Evolutionary conservation across 441 rosid species (phyloP).

Genomic region (Codiaeum variegatum): DNA sequence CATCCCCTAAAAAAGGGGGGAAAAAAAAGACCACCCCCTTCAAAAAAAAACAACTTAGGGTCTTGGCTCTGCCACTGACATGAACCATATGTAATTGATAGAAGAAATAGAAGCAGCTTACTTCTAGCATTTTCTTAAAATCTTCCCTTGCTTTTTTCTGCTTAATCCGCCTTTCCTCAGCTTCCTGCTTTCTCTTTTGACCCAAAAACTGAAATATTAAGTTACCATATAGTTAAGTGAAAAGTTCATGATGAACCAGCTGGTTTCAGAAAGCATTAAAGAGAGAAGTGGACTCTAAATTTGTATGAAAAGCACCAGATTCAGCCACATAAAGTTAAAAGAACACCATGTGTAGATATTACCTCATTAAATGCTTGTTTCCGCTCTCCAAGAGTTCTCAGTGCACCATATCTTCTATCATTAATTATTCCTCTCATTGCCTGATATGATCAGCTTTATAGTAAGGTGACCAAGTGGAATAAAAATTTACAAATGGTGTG

Average conservation of each 20-base stretch:
- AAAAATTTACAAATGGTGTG: neutral
- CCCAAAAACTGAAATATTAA: conserved; percentile 66
- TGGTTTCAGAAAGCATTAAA: neutral
- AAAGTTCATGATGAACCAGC: neutral
- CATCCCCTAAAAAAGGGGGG: no score
- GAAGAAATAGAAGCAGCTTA: conserved; percentile 30
- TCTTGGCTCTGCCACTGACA: no score
- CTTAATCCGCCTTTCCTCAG: conserved; percentile 86
- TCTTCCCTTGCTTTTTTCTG: conserved; percentile 94
- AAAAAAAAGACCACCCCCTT: no score
- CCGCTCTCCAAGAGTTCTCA: conserved; percentile 94
- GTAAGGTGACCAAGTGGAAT: conserved; percentile 7
- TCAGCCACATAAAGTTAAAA: neutral
- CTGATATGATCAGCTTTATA: conserved; percentile 28
- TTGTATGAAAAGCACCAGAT: neutral
- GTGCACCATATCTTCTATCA: conserved; percentile 86
- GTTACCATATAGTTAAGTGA: conserved; percentile 4
- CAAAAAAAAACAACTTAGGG: no score
- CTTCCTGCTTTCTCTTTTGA: conserved; percentile 87
- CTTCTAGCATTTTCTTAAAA: conserved; percentile 89
- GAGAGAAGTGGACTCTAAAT: neutral
- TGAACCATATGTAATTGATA: neutral
- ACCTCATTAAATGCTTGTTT: conserved; percentile 99
- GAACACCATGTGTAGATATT: conserved; percentile 16
- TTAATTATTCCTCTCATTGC: conserved; percentile 78